A percentile compares a stretch with the other conserved stretches of the same genome.
These are phyloP conservation scores for Pichia sp. DNA, from an alignment of 1,139 yeast species.

Conservation along the genomic window DNA sequence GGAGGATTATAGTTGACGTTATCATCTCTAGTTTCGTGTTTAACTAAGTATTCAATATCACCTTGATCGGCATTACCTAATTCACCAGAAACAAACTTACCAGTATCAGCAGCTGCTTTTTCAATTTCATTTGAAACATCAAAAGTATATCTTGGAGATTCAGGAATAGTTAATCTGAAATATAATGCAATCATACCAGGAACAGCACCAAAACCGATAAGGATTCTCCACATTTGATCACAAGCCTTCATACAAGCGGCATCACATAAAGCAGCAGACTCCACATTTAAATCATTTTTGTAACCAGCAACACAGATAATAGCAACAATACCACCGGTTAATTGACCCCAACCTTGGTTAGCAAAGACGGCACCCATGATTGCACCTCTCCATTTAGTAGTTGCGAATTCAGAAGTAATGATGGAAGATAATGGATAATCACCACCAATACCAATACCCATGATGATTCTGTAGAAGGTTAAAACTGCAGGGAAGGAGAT, in stretches of 20 bases:
- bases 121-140: conserved; percentile 60
- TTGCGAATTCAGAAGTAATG: conserved; percentile 81
- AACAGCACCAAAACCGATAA: conserved; percentile 82
- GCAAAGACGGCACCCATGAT: conserved; percentile 92
- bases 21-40: conserved; percentile 30
- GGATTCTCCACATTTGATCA: conserved; percentile 92
- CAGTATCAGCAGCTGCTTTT: conserved; percentile 56
- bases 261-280: conserved; percentile 50
- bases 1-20: conserved; percentile 42
- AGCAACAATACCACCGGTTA: conserved; percentile 78
- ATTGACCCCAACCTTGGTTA: conserved; percentile 89
- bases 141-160: conserved; percentile 82
- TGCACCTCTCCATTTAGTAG: conserved; percentile 95
- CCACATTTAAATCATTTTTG: conserved; percentile 51
- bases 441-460: conserved; percentile 99
- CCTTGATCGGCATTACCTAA: conserved; percentile 39
- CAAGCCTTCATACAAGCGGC: conserved; percentile 59
- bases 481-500: conserved; percentile 66
- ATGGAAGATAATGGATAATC: conserved; percentile 96
- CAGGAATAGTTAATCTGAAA: conserved; percentile 89
- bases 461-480: conserved; percentile 68
- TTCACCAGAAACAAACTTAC: conserved; percentile 41
- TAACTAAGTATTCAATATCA: conserved; percentile 28
- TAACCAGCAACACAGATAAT: conserved; percentile 66
- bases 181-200: conserved; percentile 80